Conservation (phyloP, 106 monocot species). For the Allium cepa region DNA sequence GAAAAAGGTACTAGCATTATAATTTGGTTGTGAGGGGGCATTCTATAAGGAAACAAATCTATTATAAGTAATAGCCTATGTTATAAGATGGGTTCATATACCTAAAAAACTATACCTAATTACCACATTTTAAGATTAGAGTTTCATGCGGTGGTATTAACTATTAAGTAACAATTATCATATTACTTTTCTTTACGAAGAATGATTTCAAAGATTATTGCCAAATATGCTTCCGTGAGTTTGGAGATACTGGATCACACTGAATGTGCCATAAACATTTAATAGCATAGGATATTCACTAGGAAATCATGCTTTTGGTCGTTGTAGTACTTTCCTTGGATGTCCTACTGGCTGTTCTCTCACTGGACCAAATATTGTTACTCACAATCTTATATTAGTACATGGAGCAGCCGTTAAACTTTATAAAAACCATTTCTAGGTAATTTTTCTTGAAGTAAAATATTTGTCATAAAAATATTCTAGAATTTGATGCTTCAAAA, state of each 20-base stretch:
- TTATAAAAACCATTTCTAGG: conserved; percentile 52
- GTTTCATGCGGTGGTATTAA: too few species aligned
- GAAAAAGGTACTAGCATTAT: too few species aligned
- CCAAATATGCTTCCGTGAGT: conserved; percentile 10
- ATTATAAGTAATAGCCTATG: too few species aligned
- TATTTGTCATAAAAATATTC: too few species aligned
- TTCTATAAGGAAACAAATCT: too few species aligned
- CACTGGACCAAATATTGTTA: not conserved
- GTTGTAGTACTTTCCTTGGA: not conserved
- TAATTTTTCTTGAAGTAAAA: not conserved
- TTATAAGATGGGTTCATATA: too few species aligned
- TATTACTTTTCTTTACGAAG: not conserved
- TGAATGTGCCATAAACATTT: conserved; percentile 14
- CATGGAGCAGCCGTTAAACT: conserved; percentile 31
- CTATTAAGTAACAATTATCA: too few species aligned
- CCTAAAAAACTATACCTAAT: too few species aligned
- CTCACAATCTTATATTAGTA: conserved; percentile 41
- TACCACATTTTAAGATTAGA: too few species aligned
- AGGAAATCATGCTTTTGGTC: not conserved
- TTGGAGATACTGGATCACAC: conserved; percentile 19
- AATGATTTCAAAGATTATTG: conserved; percentile 17
- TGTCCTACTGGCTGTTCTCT: not conserved
- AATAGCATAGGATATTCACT: not conserved
- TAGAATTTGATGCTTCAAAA: too few species aligned
- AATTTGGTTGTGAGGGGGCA: too few species aligned